A percentile compares a stretch with the other conserved stretches of the same genome.
Conservation (phyloP, 2,329 filamentous ascomycete genomes). For the Aureobasidium melanogenum region DNA sequence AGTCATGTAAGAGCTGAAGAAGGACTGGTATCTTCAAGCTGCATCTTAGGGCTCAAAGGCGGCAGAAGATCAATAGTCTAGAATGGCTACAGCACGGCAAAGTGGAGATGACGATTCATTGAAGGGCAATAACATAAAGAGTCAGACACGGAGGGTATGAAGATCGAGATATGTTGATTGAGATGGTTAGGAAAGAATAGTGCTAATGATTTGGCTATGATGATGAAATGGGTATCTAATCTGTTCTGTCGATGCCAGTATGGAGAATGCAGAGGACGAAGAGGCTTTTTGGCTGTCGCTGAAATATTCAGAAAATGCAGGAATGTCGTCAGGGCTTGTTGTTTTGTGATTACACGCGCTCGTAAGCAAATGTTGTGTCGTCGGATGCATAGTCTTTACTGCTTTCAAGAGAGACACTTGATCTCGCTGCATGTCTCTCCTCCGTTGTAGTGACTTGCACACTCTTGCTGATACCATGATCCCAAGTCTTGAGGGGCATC, state of each 20-base stretch:
- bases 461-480: conserved; percentile 11
- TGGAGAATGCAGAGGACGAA: neutral
- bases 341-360: neutral
- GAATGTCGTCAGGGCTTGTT: neutral
- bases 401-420: neutral
- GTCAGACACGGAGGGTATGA: too few relatives aligned
- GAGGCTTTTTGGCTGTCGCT: neutral
- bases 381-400: neutral
- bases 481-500: neutral
- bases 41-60: too few relatives aligned
- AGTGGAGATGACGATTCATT: too few relatives aligned
- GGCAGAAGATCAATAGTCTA: neutral
- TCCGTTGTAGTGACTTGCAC: conserved; percentile 8
- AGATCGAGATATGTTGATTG: neutral
- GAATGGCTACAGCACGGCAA: neutral
- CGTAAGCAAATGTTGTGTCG: neutral
- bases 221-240: neutral
- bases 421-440: neutral
- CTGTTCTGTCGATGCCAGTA: neutral
- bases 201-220: too few relatives aligned
- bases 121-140: too few relatives aligned
- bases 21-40: too few relatives aligned
- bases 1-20: too few relatives aligned
- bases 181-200: neutral
- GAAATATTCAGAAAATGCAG: neutral